phyloP scores from a whole-genome alignment of 352 stramenopile species.

The Phytophthora melonis region DNA sequence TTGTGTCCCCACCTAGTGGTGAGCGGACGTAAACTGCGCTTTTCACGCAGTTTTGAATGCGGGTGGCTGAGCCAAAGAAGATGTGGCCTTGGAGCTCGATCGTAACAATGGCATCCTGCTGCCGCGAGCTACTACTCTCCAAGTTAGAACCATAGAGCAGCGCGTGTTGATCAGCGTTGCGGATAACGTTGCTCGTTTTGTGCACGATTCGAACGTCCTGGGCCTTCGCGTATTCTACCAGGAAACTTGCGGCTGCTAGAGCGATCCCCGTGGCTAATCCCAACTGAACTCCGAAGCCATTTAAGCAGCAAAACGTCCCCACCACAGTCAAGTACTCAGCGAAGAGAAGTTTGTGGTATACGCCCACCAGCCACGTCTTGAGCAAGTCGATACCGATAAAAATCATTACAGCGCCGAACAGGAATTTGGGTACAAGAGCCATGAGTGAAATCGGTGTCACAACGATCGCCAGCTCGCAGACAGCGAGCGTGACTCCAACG shows the following conservation, averaged over 20 bases:
- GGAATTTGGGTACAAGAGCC: slow-evolving; percentile 94
- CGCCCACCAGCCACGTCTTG: slow-evolving; percentile 74
- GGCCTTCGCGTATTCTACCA: slow-evolving; percentile 82
- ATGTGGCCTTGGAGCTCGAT: slow-evolving; percentile 78
- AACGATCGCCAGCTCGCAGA: slow-evolving; percentile 67
- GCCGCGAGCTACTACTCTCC: slow-evolving; percentile 31
- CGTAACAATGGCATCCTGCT: slow-evolving; percentile 67
- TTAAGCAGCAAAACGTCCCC: slow-evolving; percentile 92
- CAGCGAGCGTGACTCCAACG: slow-evolving; percentile 64
- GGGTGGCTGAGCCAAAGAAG: slow-evolving; percentile 82
- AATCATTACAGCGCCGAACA: slow-evolving; percentile 97
- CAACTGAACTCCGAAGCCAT: slow-evolving; percentile 91
- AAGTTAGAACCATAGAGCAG: slow-evolving; percentile 49
- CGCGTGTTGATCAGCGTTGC: slow-evolving; percentile 68
- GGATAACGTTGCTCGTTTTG: slow-evolving; percentile 74
- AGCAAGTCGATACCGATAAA: slow-evolving; percentile 97
- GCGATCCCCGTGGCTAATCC: slow-evolving; percentile 66
- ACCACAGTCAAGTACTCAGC: slow-evolving; percentile 93
- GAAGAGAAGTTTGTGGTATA: slow-evolving; percentile 67
- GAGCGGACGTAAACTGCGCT: slow-evolving; percentile 62
- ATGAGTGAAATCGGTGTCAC: slow-evolving; percentile 92
- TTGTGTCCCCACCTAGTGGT: neutral
- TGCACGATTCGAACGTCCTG: slow-evolving; percentile 66
- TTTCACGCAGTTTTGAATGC: slow-evolving; percentile 75
- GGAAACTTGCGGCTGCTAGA: slow-evolving; percentile 76